Conservation (phyloP, 1,139 yeast species). For the Lodderomyces metapsilosis region DNA sequence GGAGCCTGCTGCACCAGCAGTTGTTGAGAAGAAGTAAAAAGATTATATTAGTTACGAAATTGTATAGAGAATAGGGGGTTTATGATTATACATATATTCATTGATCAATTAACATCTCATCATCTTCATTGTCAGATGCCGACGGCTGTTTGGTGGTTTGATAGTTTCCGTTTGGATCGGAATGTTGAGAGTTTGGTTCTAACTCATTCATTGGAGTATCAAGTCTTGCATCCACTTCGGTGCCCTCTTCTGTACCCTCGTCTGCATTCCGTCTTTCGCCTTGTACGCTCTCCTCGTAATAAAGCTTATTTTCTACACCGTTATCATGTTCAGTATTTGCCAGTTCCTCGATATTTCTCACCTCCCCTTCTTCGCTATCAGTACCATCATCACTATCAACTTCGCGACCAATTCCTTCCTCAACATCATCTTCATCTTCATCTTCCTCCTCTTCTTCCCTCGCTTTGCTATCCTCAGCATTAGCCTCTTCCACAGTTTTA, state of each 20-base stretch:
- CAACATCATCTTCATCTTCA: conserved; percentile 14
- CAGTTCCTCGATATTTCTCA: conserved; percentile 7
- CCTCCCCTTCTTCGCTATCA: conserved; percentile 11
- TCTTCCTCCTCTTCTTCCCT: conserved; percentile 14
- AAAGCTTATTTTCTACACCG: conserved; percentile 11
- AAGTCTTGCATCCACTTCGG: conserved; percentile 2
- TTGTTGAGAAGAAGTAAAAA: neutral
- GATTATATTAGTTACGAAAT: neutral
- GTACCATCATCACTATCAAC: conserved; percentile 14
- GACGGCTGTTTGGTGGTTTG: neutral
- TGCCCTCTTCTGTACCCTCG: conserved; percentile 14
- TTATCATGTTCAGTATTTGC: conserved; percentile 8
- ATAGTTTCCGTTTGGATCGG: neutral
- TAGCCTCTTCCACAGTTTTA: conserved; percentile 30
- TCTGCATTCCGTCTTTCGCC: conserved; percentile 10
- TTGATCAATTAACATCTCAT: conserved; percentile 18
- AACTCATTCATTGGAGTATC: conserved; percentile 6
- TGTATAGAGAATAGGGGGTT: neutral
- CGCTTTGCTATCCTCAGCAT: conserved; percentile 13
- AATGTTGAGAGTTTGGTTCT: neutral
- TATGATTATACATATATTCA: conserved; percentile 7
- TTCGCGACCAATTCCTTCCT: conserved; percentile 12
- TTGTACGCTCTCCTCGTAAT: conserved; percentile 9
- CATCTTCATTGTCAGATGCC: conserved; percentile 8
- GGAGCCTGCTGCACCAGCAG: conserved; percentile 3